phyloP scores from a whole-genome alignment of 345 rosid species.

The Gossypium longicalyx region DNA sequence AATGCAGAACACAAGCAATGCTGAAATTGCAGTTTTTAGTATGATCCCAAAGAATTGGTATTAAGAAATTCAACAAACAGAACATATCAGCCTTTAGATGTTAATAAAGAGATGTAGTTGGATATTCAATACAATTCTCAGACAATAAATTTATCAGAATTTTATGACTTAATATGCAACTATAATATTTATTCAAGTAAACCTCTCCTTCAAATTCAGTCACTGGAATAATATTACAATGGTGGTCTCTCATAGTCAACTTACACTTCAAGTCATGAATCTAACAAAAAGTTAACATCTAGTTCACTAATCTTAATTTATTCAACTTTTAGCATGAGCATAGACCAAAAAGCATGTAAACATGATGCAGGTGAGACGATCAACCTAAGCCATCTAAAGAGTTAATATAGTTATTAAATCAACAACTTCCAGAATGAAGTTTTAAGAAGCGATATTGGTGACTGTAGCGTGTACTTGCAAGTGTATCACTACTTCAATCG shows the following conservation, averaged over 20 bases:
- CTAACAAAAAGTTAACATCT: neutral
- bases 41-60: neutral
- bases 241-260: neutral
- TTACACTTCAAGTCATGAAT: neutral
- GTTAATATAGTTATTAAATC: neutral
- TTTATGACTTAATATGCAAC: neutral
- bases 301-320: neutral
- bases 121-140: neutral
- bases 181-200: neutral
- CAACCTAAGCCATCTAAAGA: neutral
- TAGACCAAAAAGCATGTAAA: neutral
- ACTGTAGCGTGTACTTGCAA: neutral
- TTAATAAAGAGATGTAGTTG: neutral
- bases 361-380: neutral
- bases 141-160: neutral
- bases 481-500: neutral
- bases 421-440: neutral
- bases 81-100: neutral
- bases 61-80: neutral
- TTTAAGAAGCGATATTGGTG: neutral
- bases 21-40: neutral
- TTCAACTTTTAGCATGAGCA: neutral
- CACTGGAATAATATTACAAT: neutral
- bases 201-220: neutral
- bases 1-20: neutral